Evolutionary conservation across 192 early-diverging fungal genomes (phyloP), one percentile per base, ranked within the genome.

Genomic region (Pilobolus umbonatus): DNA sequence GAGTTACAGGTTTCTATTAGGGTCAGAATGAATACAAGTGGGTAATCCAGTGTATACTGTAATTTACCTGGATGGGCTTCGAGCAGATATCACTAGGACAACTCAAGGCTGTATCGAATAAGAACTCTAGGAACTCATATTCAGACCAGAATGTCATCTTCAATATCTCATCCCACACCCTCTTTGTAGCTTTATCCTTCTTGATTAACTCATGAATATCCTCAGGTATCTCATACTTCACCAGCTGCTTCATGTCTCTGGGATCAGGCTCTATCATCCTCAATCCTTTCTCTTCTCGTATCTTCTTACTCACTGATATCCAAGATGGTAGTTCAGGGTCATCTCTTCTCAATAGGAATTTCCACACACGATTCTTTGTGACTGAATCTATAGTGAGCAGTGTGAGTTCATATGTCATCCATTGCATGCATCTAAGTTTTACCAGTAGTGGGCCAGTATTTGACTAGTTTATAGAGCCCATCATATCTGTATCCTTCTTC

Each of bases 281-380:
- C 2, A 29, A 14, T 1, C 24, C 30, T 40, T 24, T 25, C 25
- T 24, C 35, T 15, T 25, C 24, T 15, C 12, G 14, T 10, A 22
- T 50, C 19, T 2, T n/a, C 9, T 30, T n/a, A 7, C 12, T 19
- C 1, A 19, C n/a, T 11, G 19, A 21, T 22, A 79, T 84, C 86
- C 85, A 88, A 1, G 86, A 85, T 21, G 80, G 76, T 7, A 82
- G 79, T 38, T 81, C 83, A 0, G 62, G 53, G 46, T 88, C 86
- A 45, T 85, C 83, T 48, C 86, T 74, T 9, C 83, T 68, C 67
- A 88, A 79, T 9, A 73, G 53, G 46, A 69, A 88, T 29, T 82
- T 71, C 85, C 85, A 88, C n/a, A 85, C 72, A 29, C 56, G 56
- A 61, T 68, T 74, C 11, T 78, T 79, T 10, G 59, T 57, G 15